Percentiles rank a stretch among this genome's conserved stretches.
Conservation (phyloP, 345 rosid genomes). For the Eucalyptus paniculata region DNA sequence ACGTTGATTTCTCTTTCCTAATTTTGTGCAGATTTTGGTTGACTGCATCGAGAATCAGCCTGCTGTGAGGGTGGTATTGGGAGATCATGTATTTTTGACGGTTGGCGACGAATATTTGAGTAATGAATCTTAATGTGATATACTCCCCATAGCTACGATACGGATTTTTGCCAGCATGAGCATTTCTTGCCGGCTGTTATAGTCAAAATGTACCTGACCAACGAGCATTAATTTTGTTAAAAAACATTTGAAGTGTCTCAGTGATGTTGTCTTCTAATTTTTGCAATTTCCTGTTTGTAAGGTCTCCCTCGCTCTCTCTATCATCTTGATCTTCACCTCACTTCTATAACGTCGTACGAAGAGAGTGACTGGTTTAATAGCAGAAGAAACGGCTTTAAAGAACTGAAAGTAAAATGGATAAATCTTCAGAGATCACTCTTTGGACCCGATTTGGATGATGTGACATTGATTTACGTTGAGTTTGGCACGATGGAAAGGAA, state of each 20-base stretch:
- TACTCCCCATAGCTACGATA: neutral
- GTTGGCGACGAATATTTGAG: conserved; percentile 34
- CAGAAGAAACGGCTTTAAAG: neutral
- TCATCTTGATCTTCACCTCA: neutral
- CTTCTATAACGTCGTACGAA: neutral
- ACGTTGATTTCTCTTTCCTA: neutral
- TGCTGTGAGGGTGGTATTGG: conserved; percentile 27
- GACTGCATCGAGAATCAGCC: conserved; percentile 51
- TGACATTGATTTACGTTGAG: neutral
- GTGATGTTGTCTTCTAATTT: neutral
- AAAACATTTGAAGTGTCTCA: neutral
- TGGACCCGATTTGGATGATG: neutral
- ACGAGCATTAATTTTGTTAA: neutral
- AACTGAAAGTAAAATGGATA: neutral
- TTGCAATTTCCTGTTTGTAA: neutral
- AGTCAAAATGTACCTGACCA: neutral
- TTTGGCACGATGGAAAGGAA: neutral
- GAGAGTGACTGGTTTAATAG: neutral
- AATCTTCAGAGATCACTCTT: neutral
- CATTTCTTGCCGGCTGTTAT: neutral
- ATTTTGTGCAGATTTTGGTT: conserved; percentile 34
- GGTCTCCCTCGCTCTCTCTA: neutral
- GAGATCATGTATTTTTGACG: conserved; percentile 47
- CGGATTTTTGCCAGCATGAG: neutral
- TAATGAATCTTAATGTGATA: neutral